phyloP scores from a whole-genome alignment of 192 early-diverging fungal genomes.

The Globomyces pollinis-pini region DNA sequence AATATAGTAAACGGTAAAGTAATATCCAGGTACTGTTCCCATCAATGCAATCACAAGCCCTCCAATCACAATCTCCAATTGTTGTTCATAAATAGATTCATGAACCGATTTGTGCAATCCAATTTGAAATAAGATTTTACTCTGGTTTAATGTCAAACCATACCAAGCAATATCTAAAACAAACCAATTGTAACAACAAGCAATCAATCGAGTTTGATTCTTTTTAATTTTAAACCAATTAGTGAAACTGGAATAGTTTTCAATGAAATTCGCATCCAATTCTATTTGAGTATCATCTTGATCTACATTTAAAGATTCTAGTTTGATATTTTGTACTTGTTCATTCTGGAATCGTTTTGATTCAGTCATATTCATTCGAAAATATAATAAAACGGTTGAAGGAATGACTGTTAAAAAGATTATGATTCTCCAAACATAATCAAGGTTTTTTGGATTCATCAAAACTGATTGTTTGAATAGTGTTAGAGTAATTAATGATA shows the following conservation, averaged over 20 bases:
- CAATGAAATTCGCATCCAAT: conserved; percentile 5
- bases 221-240: conserved; percentile 68
- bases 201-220: conserved; percentile 67
- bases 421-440: conserved; percentile 88
- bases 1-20: conserved; percentile 83
- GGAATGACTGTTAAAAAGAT: conserved; percentile 81
- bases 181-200: conserved; percentile 40
- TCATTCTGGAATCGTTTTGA: conserved; percentile 71
- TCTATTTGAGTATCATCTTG: not conserved
- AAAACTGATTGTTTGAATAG: conserved; percentile 64
- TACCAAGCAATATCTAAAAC: conserved; percentile 45
- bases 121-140: not conserved
- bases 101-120: no score
- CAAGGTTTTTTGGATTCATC: conserved; percentile 52
- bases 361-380: conserved; percentile 79
- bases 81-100: not conserved
- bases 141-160: conserved; percentile 13
- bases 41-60: conserved; percentile 80
- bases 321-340: conserved; percentile 6
- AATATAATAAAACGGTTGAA: conserved; percentile 76
- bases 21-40: conserved; percentile 83
- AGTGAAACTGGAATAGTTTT: conserved; percentile 12
- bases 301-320: conserved; percentile 6
- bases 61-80: conserved; percentile 52
- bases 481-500: conserved; percentile 63